phyloP scores from a whole-genome alignment of 345 rosid genomes.

The Linum trigynum region DNA sequence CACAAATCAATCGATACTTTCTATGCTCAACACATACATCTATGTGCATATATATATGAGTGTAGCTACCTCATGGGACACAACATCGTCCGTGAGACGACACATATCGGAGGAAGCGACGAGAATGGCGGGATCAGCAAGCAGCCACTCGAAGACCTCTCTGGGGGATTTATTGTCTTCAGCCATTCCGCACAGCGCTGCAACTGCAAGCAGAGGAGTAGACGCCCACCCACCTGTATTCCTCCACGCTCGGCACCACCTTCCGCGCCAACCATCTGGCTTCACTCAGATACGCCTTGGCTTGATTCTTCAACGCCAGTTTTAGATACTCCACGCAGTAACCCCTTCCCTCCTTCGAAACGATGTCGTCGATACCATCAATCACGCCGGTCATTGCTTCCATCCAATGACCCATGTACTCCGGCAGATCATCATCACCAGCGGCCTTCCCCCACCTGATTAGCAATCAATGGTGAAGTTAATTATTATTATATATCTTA shows the following conservation, averaged over 20 bases:
- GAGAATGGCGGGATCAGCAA: slow-evolving; percentile 1
- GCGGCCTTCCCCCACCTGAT: slow-evolving; percentile 20
- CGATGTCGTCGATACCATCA: slow-evolving; percentile 18
- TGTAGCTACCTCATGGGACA: not conserved
- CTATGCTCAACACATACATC: no score
- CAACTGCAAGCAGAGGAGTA: not conserved
- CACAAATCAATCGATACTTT: not conserved
- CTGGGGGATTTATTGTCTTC: not conserved
- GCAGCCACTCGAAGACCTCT: slow-evolving; percentile 10
- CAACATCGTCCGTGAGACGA: slow-evolving; percentile 8
- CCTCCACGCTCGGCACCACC: slow-evolving; percentile 11
- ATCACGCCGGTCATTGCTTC: slow-evolving; percentile 19
- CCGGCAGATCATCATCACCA: slow-evolving; percentile 14
- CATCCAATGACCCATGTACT: slow-evolving; percentile 24
- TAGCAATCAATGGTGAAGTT: no score
- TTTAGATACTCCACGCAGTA: slow-evolving; percentile 18
- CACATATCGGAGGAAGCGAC: not conserved
- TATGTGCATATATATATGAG: not conserved
- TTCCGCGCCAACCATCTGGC: slow-evolving; percentile 6
- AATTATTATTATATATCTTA: no score
- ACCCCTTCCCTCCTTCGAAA: slow-evolving; percentile 10
- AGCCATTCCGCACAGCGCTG: not conserved
- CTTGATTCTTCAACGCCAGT: slow-evolving; percentile 16
- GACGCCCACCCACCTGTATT: not conserved
- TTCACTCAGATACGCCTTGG: not conserved